These are phyloP conservation scores for Xerocomus nothofagi DNA, from an alignment of 1,284 basidiomycete genomes.

Conservation along the genomic window DNA sequence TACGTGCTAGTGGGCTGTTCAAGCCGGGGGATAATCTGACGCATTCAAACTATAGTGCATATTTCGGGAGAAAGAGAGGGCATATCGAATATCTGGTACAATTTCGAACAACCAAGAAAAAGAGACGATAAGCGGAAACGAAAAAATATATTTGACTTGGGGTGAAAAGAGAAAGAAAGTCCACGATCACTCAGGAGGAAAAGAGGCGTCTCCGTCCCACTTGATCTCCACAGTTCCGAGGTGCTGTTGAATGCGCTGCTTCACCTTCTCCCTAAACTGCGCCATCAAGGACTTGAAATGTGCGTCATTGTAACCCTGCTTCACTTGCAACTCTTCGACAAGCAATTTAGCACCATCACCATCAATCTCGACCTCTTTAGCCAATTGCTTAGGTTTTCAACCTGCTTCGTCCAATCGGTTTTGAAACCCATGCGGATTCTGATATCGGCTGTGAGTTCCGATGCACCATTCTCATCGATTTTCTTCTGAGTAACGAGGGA, in stretches of 20 bases:
- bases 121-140: too few species aligned
- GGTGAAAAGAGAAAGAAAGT: too few species aligned
- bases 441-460: constrained; percentile 1
- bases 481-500: constrained; percentile 4
- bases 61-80: too few species aligned
- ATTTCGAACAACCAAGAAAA: too few species aligned
- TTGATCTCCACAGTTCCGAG: constrained; percentile 2
- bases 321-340: background rate
- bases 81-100: too few species aligned
- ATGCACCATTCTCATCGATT: constrained; percentile 7
- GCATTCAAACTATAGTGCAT: too few species aligned
- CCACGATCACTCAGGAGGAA: too few species aligned
- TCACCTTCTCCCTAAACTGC: constrained; percentile 8
- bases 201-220: constrained; percentile 13
- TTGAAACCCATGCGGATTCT: constrained; percentile 11
- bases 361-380: background rate
- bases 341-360: constrained; percentile 5
- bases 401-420: constrained; percentile 5
- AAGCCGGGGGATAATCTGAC: too few species aligned
- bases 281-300: background rate
- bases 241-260: background rate
- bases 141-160: too few species aligned
- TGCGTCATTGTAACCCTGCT: constrained; percentile 8
- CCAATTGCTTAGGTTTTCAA: constrained; percentile 3
- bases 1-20: too few species aligned